Evolutionary conservation across 768 basidiomycete species (phyloP), one percentile per base, ranked within the genome.

Genomic region (Saitozyma podzolica): DNA sequence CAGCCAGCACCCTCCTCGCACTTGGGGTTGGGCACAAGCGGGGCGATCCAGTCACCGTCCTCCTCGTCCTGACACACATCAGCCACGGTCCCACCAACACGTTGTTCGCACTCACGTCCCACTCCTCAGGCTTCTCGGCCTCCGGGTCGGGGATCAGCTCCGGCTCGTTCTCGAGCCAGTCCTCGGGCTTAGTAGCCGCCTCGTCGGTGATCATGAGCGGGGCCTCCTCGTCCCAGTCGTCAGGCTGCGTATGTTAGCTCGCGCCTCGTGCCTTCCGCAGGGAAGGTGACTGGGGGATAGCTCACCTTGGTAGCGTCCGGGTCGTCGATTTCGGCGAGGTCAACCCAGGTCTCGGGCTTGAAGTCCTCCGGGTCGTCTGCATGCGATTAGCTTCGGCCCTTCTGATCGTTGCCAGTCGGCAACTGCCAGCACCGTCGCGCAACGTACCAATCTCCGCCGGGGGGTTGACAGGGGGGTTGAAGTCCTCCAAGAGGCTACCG

Each of bases 41-140:
- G 94, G 8, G 94, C 85, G 67, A 98, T 86, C 93, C 93, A 99
- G 77, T 98, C 95, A 79, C 96, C 96, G 70, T 99, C 95, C 79
- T 98, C 96, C 77, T 97, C 96, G 72, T 97, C 95, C 73, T 75
- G 40, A 14, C 41, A 29, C 29, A 4, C 29, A 42, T 62, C 49
- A 57, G 54, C 41, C 50, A 14, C 6, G 13, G 16, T 19, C n/a
- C 16, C 42, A 40, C 19, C 29, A 29, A 29, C 29, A 29, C 29
- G 5, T 29, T 2, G 2, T 29, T 5, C 29, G 5, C 29, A 68
- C 73, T 76, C 58, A 68, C 77, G 74, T 96, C 93, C 96, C 96
- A 99, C 80, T 99, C 96, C 78, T 99, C 96, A 7, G 96, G 96
- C 83, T 96, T 97, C 81, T 88, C 86, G 13, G 82, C 82, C n/a